A percentile compares a stretch with the other conserved stretches of the same genome.
Evolutionary conservation across 345 rosid species (phyloP).

Genomic region (Rhizophora mangle): DNA sequence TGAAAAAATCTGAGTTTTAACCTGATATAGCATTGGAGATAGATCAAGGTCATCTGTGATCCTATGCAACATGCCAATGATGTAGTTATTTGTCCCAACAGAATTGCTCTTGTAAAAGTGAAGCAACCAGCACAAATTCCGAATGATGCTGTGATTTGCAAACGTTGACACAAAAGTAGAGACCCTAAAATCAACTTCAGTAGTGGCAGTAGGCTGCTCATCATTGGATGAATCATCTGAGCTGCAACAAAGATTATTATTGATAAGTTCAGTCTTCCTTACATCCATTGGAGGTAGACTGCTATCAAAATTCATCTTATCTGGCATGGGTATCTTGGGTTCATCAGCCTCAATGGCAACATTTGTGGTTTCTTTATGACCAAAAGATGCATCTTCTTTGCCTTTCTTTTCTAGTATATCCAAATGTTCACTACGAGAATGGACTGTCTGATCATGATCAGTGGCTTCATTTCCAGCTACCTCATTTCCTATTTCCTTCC

Average conservation of each 20-base stretch:
- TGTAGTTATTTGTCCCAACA: slow-evolving; percentile 53
- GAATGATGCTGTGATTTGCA: slow-evolving; percentile 71
- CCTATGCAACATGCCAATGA: slow-evolving; percentile 61
- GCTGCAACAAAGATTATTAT: slow-evolving; percentile 44
- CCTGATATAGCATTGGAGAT: slow-evolving; percentile 98
- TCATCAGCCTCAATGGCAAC: slow-evolving; percentile 25
- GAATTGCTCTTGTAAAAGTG: slow-evolving; percentile 79
- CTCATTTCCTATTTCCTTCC: slow-evolving; percentile 39
- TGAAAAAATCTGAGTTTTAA: slow-evolving; percentile 16
- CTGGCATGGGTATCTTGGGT: slow-evolving; percentile 32
- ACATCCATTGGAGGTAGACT: slow-evolving; percentile 30
- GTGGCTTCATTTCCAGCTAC: slow-evolving; percentile 33
- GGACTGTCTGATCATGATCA: slow-evolving; percentile 32
- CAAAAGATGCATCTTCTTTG: slow-evolving; percentile 23
- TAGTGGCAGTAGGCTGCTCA: slow-evolving; percentile 49
- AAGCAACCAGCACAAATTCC: slow-evolving; percentile 89
- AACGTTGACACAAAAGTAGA: slow-evolving; percentile 70
- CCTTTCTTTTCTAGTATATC: slow-evolving; percentile 25
- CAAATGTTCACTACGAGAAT: slow-evolving; percentile 29
- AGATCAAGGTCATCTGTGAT: slow-evolving; percentile 83
- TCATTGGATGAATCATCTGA: slow-evolving; percentile 64
- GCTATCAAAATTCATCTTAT: slow-evolving; percentile 24
- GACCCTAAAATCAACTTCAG: slow-evolving; percentile 92
- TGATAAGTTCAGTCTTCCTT: slow-evolving; percentile 31
- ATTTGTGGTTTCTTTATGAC: slow-evolving; percentile 22